Conservation (phyloP, 2,329 filamentous ascomycete genomes). For the Lasiodiplodia theobromae region DNA sequence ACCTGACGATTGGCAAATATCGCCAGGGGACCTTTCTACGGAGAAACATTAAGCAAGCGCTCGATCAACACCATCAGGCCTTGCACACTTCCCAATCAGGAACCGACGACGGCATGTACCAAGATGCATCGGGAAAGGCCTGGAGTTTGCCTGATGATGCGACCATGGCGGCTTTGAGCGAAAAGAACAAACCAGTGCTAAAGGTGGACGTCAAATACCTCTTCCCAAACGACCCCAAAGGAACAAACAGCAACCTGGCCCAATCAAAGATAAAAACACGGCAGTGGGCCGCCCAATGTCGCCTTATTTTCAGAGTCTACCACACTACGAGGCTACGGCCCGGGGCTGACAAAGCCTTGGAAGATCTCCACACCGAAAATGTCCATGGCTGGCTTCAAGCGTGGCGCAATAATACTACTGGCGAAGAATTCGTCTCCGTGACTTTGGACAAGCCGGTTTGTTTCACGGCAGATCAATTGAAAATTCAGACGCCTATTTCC, state of each 20-base stretch:
- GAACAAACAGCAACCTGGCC: not conserved
- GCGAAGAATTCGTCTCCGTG: constrained; percentile 16
- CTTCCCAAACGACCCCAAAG: not conserved
- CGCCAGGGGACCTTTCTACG: constrained; percentile 38
- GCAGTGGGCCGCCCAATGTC: constrained; percentile 1
- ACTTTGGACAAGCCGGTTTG: constrained; percentile 29
- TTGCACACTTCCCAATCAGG: constrained; percentile 21
- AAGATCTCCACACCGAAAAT: constrained; percentile 39
- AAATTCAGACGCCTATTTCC: not conserved
- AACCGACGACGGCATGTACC: constrained; percentile 1
- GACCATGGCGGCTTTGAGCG: constrained; percentile 37
- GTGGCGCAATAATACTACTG: not conserved
- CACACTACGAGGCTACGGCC: constrained; percentile 35
- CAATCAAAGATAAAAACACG: not conserved
- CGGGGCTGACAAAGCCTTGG: constrained; percentile 19
- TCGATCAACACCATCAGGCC: constrained; percentile 35
- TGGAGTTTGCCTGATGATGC: constrained; percentile 41
- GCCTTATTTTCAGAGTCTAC: constrained; percentile 31
- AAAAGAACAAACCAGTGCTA: constrained; percentile 31
- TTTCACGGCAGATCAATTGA: constrained; percentile 36
- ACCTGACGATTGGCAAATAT: constrained; percentile 36
- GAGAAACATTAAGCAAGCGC: constrained; percentile 37
- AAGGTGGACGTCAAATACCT: constrained; percentile 31
- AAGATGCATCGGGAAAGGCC: not conserved
- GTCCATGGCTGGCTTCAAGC: constrained; percentile 18